These are phyloP conservation scores for Tulasnella sp. DNA, from an alignment of 768 basidiomycete species.

Conservation along the genomic window DNA sequence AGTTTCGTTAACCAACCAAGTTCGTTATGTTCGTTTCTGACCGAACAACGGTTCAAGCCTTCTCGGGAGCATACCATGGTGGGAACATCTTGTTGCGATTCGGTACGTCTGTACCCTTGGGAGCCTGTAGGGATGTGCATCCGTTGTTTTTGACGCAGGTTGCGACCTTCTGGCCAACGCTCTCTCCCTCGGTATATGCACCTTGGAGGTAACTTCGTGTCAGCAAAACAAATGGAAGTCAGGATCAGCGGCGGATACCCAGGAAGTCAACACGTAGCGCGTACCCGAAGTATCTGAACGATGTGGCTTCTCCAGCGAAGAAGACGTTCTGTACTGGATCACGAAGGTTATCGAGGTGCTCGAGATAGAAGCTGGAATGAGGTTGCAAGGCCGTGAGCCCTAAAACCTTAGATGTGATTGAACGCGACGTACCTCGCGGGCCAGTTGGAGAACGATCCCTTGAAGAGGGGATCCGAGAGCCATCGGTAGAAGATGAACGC, in stretches of 20 bases:
- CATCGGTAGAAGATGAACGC: conserved; percentile 49
- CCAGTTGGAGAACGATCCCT: conserved; percentile 63
- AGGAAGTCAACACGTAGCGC: not conserved
- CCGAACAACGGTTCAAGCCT: too few species aligned
- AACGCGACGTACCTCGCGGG: conserved; percentile 40
- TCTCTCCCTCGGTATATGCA: conserved; percentile 13
- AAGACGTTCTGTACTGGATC: conserved; percentile 3
- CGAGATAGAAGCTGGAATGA: not conserved
- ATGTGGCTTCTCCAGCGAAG: conserved; percentile 16
- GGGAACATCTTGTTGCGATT: conserved; percentile 3
- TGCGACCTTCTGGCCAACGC: not conserved
- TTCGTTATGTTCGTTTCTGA: too few species aligned
- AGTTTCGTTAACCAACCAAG: too few species aligned
- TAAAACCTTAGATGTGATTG: too few species aligned
- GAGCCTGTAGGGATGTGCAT: not conserved
- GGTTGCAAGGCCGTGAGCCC: not conserved
- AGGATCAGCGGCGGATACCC: not conserved
- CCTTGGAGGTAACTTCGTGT: conserved; percentile 10
- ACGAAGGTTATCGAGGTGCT: conserved; percentile 14
- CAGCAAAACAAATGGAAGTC: not conserved
- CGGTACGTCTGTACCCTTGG: not conserved
- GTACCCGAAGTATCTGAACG: conserved; percentile 3
- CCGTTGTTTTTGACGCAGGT: not conserved
- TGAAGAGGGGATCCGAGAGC: conserved; percentile 42
- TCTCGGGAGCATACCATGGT: not conserved